These are phyloP conservation scores for Crepidotus variabilis DNA, from an alignment of 768 basidiomycete species.

Conservation along the genomic window DNA sequence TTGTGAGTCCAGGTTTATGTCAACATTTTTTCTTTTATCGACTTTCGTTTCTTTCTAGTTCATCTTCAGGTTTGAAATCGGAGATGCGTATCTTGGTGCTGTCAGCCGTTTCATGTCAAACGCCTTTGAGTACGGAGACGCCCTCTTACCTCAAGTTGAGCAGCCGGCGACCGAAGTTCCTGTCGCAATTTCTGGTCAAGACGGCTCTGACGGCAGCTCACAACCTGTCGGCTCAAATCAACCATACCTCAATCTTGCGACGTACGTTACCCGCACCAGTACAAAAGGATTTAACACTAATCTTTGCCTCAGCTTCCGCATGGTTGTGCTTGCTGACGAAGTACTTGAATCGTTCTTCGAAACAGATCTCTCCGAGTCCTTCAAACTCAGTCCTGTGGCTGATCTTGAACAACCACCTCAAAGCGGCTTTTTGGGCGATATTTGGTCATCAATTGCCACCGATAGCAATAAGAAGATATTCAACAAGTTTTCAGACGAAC, in stretches of 20 bases:
- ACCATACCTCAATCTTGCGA: constrained; percentile 90
- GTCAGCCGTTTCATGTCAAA: constrained; percentile 98
- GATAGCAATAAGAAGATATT: constrained; percentile 93
- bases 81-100: constrained; percentile 94
- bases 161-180: constrained; percentile 24
- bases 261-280: constrained; percentile 38
- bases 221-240: constrained; percentile 63
- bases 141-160: constrained; percentile 63
- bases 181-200: constrained; percentile 29
- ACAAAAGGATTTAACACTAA: constrained; percentile 1
- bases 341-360: constrained; percentile 97
- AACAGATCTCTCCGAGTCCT: constrained; percentile 84
- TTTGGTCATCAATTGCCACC: constrained; percentile 88
- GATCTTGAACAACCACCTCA: constrained; percentile 63
- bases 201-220: not conserved
- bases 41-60: constrained; percentile 50
- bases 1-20: constrained; percentile 48
- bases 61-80: constrained; percentile 95
- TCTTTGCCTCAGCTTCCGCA: constrained; percentile 72
- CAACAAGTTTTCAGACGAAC: constrained; percentile 89
- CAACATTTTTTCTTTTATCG: not conserved
- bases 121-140: constrained; percentile 96
- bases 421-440: constrained; percentile 69
- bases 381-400: constrained; percentile 69
- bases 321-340: constrained; percentile 98